Evolutionary conservation across 805 yeast species (phyloP), one percentile per base, ranked within the genome.

Genomic region (Kodamaea leandrae): DNA sequence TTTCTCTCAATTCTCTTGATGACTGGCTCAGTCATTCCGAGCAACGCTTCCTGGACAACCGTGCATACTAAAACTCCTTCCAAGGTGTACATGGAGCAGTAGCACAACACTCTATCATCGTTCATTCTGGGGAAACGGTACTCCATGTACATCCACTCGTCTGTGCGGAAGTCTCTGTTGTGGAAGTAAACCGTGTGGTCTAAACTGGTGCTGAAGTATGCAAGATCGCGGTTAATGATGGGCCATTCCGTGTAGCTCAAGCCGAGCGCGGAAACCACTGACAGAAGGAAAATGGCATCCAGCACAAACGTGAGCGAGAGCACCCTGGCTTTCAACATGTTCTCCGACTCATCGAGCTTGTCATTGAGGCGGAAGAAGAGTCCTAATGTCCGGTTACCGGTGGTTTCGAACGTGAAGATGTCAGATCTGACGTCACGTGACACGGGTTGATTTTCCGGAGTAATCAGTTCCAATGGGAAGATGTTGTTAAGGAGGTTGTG

Each of bases 131-230:
- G 40, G 41, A 63, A 67, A 33, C 50, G 48, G 49, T 54, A 65
- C 43, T 64, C 70, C 45, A 65, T 37, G 41, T 57, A 67, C 51
- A 66, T 36, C 64, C 66, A 66, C 27, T 57, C 48, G 20, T 63
- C 60, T 1, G 70, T 60, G 37, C 64, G 66, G 33, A 61, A 65
- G 37, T 66, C 57, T 3, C 39, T 48, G 43, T 64, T 70, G 46
- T 67, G 71, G 51, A 58, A 60, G 43, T 50, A 61, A 4, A 67
- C 50, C 4, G 62, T 37, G 45, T 67, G 72, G 45, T 67, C 72
- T 41, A 67, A 55, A 30, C 66, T 59, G 1, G 63, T 69, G 29
- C 69, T 53, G 54, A 67, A 67, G 43, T 58, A 65, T 19, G 53
- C 40, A 6, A 37, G 24, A 13, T 48, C 37, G 14, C 17, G 20